Evolutionary conservation across 495 filamentous ascomycete species (phyloP).

Genomic region (Aspergillus coremiiformis): DNA sequence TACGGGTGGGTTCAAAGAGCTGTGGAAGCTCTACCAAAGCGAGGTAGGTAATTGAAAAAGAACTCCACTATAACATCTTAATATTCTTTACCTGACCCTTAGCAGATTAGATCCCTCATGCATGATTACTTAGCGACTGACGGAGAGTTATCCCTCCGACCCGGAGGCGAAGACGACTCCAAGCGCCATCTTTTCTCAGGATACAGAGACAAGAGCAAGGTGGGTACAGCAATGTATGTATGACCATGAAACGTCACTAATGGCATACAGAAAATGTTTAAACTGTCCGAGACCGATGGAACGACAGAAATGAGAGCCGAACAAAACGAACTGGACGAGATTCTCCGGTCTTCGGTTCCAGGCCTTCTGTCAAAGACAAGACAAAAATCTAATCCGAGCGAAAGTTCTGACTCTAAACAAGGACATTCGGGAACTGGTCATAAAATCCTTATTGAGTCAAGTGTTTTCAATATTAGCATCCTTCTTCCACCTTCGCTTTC

Average conservation of each 20-base stretch:
- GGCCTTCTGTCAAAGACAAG: conserved; percentile 80
- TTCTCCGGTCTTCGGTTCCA: conserved; percentile 83
- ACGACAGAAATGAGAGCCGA: conserved; percentile 70
- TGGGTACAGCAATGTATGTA: conserved; percentile 9
- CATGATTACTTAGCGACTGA: conserved; percentile 98
- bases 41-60: conserved; percentile 41
- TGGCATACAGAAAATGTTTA: conserved; percentile 64
- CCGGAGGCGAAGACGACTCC: conserved; percentile 38
- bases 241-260: conserved; percentile 15
- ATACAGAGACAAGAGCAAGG: conserved; percentile 62
- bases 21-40: conserved; percentile 87
- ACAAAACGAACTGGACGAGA: conserved; percentile 82
- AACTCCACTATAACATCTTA: neutral
- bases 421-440: conserved; percentile 59
- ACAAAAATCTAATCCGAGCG: conserved; percentile 25
- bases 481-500: conserved; percentile 87
- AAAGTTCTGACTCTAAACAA: conserved; percentile 32
- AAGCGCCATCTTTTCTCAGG: conserved; percentile 52
- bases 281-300: conserved; percentile 72
- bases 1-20: conserved; percentile 75
- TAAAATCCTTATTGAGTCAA: conserved; percentile 88
- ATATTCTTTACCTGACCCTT: conserved; percentile 22
- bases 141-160: conserved; percentile 53
- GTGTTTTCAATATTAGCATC: conserved; percentile 95
- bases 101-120: conserved; percentile 73